Evolutionary conservation across 1,284 basidiomycete species (phyloP).

Genomic region (Irpex sp.): DNA sequence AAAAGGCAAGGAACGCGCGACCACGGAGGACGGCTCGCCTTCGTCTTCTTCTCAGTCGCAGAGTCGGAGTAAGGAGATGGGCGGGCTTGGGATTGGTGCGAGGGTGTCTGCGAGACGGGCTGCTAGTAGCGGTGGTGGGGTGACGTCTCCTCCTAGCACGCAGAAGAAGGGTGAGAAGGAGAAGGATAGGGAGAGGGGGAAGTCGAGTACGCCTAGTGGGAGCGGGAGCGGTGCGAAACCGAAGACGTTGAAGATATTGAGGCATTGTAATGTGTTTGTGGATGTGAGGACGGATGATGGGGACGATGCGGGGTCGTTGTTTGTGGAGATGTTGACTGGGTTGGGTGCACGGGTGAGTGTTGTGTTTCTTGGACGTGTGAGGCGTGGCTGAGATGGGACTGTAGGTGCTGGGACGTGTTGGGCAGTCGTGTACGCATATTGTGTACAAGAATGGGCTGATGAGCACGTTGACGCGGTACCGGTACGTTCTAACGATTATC

Average conservation of each 20-base stretch:
- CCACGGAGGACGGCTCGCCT: slow-evolving; percentile 21
- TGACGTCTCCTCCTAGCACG: background rate
- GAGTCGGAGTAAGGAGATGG: background rate
- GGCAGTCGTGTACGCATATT: slow-evolving; percentile 84
- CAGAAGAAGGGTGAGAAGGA: background rate
- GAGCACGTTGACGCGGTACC: slow-evolving; percentile 72
- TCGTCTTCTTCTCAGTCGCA: background rate
- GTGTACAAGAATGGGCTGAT: slow-evolving; percentile 84
- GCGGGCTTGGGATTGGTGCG: slow-evolving; percentile 9
- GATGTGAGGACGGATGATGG: slow-evolving; percentile 86
- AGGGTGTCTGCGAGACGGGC: slow-evolving; percentile 15
- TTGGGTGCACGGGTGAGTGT: slow-evolving; percentile 76
- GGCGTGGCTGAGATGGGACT: background rate
- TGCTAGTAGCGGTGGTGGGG: background rate
- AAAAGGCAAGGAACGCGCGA: slow-evolving; percentile 24
- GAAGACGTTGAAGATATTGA: slow-evolving; percentile 42
- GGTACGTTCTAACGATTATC: slow-evolving; percentile 33
- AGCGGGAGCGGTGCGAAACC: slow-evolving; percentile 1
- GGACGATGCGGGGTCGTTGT: slow-evolving; percentile 78
- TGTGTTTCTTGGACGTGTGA: background rate
- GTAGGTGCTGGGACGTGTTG: slow-evolving; percentile 57
- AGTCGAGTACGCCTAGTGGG: slow-evolving; percentile 3
- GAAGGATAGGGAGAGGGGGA: background rate
- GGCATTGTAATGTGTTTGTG: slow-evolving; percentile 81
- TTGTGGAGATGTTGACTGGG: slow-evolving; percentile 77